Base-by-base conservation (phyloP, 1,284 basidiomycete species). In the Porphyrellus sp. region DNA sequence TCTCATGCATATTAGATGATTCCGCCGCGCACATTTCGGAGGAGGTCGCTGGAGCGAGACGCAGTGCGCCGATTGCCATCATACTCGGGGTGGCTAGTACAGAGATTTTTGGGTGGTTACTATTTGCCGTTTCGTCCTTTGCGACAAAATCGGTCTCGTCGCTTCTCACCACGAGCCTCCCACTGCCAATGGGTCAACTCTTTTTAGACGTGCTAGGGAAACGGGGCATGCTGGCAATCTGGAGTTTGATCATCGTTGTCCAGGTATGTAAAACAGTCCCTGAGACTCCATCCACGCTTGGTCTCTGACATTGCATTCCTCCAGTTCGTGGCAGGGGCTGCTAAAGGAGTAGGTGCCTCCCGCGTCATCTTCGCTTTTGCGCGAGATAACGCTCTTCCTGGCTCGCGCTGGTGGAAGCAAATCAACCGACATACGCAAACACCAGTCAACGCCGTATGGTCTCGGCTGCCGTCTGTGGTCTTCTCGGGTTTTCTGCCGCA, bases 21-120 rank as follows among this genome's bases (percentile, higher is more conserved):
- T 86, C 86, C 25, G 85, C 87, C 3, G 85, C 85, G n/a, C 86
- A 89, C 61, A 83, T 90, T 44, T 78, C 83, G 12, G 87, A 90
- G 70, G 88, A 90, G 67, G 80, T 83, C 0, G 70, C 83, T 6
- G 82, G 82, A 35, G 87, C 87, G 4, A 77, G 80, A 12, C 73
- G 75, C 46, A 82, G 83, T 18, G 86, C 88, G 2, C 90, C 90
- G 1, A 80, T 89, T 47, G 89, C 90, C 3, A 91, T 93, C 61
- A 74, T 90, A 25, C 70, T 82, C 30, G 80, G 81, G 28, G 83
- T 86, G 15, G 74, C 73, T n/a, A 77, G 72, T 8, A 86, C 84
- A 3, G 77, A 81, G 28, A 68, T 74, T 37, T 65, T 88, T 4
- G 86, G 85, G 33, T 88, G 83, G 83, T 59, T 86, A 18, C 62